Conservation (phyloP, 345 rosid species). For the Citrus medica region DNA sequence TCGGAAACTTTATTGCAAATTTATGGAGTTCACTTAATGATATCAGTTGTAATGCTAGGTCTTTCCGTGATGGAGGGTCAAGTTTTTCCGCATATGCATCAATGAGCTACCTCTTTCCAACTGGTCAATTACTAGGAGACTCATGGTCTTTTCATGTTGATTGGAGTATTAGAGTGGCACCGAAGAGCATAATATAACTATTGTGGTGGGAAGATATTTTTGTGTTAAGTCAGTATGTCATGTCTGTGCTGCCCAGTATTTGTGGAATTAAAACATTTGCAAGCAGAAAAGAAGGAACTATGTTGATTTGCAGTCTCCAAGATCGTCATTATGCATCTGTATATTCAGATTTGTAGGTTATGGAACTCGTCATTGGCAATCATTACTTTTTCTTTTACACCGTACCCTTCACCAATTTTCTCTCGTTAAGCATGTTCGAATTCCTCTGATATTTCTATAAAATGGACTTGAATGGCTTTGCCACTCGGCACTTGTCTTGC, state of each 20-base stretch:
- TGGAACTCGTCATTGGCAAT: not conserved
- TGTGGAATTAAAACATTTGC: not conserved
- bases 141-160: not conserved
- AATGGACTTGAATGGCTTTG: not conserved
- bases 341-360: not conserved
- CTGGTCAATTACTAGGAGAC: not conserved
- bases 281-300: not conserved
- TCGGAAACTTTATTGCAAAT: not conserved
- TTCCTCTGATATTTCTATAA: not conserved
- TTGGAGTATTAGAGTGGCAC: not conserved
- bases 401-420: not conserved
- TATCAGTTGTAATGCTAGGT: not conserved
- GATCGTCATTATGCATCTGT: not conserved
- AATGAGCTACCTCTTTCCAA: not conserved
- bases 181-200: not conserved
- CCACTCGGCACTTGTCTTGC: not conserved
- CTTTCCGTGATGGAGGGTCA: not conserved
- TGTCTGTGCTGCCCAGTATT: not conserved
- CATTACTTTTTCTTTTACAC: not conserved
- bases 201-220: not conserved
- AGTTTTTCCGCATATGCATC: not conserved
- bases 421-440: not conserved
- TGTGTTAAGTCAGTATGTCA: too few relatives aligned
- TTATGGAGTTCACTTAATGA: not conserved
- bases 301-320: not conserved